Evolutionary conservation across 441 rosid species (phyloP).

Genomic region (Adansonia gregorii): DNA sequence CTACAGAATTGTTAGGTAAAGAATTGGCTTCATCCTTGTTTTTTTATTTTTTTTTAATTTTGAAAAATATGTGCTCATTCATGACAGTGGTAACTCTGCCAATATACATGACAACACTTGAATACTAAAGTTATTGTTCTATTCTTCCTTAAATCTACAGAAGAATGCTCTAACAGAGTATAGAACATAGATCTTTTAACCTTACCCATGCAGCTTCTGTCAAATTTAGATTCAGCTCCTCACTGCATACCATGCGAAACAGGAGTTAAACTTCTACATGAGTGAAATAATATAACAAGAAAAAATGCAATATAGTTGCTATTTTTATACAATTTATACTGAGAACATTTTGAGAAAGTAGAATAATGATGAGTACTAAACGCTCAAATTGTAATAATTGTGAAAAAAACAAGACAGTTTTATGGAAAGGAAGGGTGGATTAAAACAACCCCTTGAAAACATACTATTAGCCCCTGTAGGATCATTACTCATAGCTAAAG

Average conservation of each 20-base stretch:
- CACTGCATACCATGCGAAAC: conserved; percentile 57
- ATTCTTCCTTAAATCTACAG: conserved; percentile 9
- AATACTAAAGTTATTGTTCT: background rate
- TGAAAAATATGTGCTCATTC: background rate
- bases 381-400: background rate
- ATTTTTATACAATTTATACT: conserved; percentile 6
- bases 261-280: conserved; percentile 17
- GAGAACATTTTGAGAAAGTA: conserved; percentile 14
- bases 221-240: conserved; percentile 81
- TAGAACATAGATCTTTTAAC: conserved; percentile 12
- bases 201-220: conserved; percentile 98
- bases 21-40: background rate
- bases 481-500: background rate
- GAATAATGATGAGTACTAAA: conserved; percentile 16
- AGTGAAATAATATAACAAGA: conserved; percentile 17
- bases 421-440: background rate
- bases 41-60: background rate
- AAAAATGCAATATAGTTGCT: background rate
- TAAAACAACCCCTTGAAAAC: conserved; percentile 9
- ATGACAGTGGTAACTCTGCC: background rate
- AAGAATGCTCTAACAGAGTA: conserved; percentile 13
- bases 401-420: background rate
- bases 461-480: background rate
- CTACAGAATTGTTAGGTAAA: conserved; percentile 5
- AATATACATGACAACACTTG: conserved; percentile 3